Conservation (phyloP, 192 early-diverging fungal genomes). For the Coemansia sp. region DNA sequence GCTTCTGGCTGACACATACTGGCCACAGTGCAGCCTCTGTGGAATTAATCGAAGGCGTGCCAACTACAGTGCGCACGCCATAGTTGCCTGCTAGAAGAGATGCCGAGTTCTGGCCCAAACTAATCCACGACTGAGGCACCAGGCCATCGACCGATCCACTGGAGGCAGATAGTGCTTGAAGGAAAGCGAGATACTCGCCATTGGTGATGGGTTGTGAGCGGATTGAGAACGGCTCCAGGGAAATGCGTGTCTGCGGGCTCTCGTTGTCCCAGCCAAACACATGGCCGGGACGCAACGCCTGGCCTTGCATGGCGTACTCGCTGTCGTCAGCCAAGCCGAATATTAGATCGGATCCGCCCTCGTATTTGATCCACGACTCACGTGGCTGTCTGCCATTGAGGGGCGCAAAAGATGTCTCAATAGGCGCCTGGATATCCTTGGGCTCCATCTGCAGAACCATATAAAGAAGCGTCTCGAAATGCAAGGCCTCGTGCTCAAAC, state of each 20-base stretch:
- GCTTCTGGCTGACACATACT: slow-evolving; percentile 62
- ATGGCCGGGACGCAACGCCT: slow-evolving; percentile 16
- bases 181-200: slow-evolving; percentile 66
- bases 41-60: slow-evolving; percentile 55
- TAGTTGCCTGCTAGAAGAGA: slow-evolving; percentile 19
- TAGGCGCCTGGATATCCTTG: slow-evolving; percentile 24
- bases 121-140: slow-evolving; percentile 63
- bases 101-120: background rate
- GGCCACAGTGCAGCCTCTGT: slow-evolving; percentile 64
- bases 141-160: slow-evolving; percentile 14
- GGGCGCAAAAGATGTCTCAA: background rate
- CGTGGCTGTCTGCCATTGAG: slow-evolving; percentile 4
- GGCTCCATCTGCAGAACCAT: slow-evolving; percentile 72
- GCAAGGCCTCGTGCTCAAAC: slow-evolving; percentile 94
- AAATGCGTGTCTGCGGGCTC: slow-evolving; percentile 52
- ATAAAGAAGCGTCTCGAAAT: slow-evolving; percentile 87
- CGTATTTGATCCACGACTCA: slow-evolving; percentile 25
- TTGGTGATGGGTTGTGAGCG: slow-evolving; percentile 80
- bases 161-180: slow-evolving; percentile 9
- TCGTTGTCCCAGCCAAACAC: slow-evolving; percentile 94
- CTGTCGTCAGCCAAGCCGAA: slow-evolving; percentile 67
- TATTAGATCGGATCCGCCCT: slow-evolving; percentile 20
- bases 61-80: slow-evolving; percentile 68
- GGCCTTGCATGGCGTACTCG: slow-evolving; percentile 31
- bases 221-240: slow-evolving; percentile 58